Conservation (phyloP, 345 rosid genomes). For the Syzygium aqueum region DNA sequence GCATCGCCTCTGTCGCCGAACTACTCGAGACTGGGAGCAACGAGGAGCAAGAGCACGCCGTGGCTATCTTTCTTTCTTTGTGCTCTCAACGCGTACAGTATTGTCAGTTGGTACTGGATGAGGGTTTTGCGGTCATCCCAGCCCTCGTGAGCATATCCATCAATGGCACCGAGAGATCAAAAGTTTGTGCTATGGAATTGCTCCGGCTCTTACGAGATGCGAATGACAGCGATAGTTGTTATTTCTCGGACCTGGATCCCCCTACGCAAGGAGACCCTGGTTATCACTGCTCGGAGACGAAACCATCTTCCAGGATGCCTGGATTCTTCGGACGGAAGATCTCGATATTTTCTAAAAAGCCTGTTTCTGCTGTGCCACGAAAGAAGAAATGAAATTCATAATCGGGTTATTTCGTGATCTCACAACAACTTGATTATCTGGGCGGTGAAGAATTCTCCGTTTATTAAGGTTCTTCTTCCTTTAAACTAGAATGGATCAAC, state of each 20-base stretch:
- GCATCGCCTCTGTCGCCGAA: conserved; percentile 46
- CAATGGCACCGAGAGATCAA: conserved; percentile 60
- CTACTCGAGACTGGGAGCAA: conserved; percentile 42
- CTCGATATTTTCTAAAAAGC: background rate
- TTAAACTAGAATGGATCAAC: background rate
- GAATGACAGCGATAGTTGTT: conserved; percentile 6
- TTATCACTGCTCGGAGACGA: conserved; percentile 3
- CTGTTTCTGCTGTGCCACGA: background rate
- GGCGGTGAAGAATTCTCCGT: background rate
- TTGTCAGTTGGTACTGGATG: conserved; percentile 54
- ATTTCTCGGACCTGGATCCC: background rate
- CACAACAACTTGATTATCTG: background rate
- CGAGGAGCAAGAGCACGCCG: conserved; percentile 60
- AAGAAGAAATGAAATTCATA: conserved; percentile 28
- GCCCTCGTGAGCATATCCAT: conserved; percentile 33
- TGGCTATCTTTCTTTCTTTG: conserved; percentile 19
- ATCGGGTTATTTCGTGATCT: background rate
- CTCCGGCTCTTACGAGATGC: conserved; percentile 54
- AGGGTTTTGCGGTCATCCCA: conserved; percentile 39
- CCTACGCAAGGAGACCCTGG: background rate
- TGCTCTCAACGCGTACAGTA: conserved; percentile 32
- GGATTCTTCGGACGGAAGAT: conserved; percentile 18
- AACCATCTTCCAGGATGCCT: conserved; percentile 26
- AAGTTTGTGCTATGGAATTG: conserved; percentile 49
- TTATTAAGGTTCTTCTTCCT: background rate